These are phyloP conservation scores for Xanthoconium purpureum DNA, from an alignment of 768 basidiomycete genomes.

Conservation along the genomic window DNA sequence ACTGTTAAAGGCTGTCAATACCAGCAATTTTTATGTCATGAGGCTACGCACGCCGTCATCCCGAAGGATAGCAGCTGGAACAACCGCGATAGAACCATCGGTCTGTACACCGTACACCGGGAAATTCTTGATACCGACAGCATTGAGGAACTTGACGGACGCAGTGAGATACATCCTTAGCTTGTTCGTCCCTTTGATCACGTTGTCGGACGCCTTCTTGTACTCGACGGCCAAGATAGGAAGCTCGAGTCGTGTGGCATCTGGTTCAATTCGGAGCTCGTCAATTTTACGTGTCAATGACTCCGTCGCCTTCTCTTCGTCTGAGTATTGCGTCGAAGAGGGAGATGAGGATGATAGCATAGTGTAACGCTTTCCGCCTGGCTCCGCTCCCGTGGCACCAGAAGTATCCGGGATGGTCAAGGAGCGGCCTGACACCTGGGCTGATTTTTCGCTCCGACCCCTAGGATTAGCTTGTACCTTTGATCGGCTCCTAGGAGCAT, in stretches of 20 bases:
- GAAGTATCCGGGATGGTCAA: neutral
- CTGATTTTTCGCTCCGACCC: neutral
- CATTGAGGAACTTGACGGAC: slow-evolving; percentile 6
- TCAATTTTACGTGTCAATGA: neutral
- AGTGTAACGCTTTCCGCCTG: neutral
- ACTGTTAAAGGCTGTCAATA: neutral
- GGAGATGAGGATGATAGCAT: neutral
- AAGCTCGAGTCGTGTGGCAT: neutral
- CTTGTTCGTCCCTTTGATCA: slow-evolving; percentile 2
- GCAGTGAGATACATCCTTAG: slow-evolving; percentile 8
- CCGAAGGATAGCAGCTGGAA: slow-evolving; percentile 1
- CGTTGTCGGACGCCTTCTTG: neutral
- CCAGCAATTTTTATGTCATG: too few species aligned
- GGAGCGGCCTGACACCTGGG: neutral
- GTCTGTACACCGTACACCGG: slow-evolving; percentile 9
- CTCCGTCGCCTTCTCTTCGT: neutral
- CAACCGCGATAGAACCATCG: neutral
- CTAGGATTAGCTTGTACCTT: neutral
- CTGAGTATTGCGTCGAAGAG: neutral
- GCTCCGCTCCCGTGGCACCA: neutral
- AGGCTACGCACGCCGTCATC: neutral
- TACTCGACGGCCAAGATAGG: slow-evolving; percentile 7
- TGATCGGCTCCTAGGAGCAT: neutral
- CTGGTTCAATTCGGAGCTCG: neutral
- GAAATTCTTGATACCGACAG: neutral